phyloP scores from a whole-genome alignment of 345 rosid genomes.

The Alliaria petiolata region DNA sequence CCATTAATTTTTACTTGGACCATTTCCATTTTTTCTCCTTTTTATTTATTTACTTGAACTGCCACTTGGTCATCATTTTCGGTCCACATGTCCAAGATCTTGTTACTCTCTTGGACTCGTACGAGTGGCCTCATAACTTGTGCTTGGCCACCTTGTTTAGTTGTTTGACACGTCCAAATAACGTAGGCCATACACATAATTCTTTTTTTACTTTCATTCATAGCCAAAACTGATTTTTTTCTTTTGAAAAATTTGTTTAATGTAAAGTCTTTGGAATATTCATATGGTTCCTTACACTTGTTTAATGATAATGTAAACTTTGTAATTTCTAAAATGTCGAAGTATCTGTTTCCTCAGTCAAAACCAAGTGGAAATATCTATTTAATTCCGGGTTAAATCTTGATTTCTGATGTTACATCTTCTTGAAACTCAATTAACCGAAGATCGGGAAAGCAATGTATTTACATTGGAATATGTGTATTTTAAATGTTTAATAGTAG shows the following conservation, averaged over 20 bases:
- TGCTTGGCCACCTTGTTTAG: not conserved
- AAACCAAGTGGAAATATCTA: not conserved
- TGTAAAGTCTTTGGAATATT: not conserved
- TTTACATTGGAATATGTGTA: constrained; percentile 2
- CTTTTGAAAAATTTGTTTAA: not conserved
- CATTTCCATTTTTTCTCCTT: not conserved
- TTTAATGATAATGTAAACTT: not conserved
- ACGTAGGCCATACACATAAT: not conserved
- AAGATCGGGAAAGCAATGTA: constrained; percentile 12
- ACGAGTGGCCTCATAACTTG: constrained; percentile 8
- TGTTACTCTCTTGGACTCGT: too few relatives aligned
- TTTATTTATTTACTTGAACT: not conserved
- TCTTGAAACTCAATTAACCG: constrained; percentile 10
- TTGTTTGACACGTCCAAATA: constrained; percentile 10
- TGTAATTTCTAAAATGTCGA: not conserved
- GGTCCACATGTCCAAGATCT: constrained; percentile 8
- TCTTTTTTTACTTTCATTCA: not conserved
- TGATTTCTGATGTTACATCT: not conserved
- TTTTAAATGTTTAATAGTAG: not conserved
- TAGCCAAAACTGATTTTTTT: not conserved
- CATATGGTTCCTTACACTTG: not conserved
- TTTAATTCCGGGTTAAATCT: not conserved
- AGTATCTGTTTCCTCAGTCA: not conserved
- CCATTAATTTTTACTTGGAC: not conserved
- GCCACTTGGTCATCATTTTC: constrained; percentile 10